Percentiles rank a stretch among this genome's conserved stretches.
Conservation (phyloP, 1,139 yeast species). For the Ogataea hybrid region DNA sequence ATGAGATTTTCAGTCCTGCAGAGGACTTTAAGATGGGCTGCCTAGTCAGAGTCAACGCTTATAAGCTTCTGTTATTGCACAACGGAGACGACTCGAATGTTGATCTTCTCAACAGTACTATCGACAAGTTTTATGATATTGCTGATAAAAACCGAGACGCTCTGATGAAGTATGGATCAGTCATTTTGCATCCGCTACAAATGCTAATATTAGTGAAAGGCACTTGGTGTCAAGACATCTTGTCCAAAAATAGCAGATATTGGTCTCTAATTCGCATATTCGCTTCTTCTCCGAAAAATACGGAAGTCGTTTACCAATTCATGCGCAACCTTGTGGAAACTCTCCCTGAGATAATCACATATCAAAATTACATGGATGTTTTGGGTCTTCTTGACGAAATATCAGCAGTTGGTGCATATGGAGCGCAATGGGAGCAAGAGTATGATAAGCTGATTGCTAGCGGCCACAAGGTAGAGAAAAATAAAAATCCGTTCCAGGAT, state of each 20-base stretch:
- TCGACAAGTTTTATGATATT: conserved; percentile 32
- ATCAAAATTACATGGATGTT: conserved; percentile 57
- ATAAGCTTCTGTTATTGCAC: conserved; percentile 43
- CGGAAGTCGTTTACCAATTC: conserved; percentile 49
- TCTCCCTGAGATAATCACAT: conserved; percentile 40
- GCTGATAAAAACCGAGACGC: conserved; percentile 38
- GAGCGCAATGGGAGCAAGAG: conserved; percentile 73
- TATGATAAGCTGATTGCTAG: conserved; percentile 41
- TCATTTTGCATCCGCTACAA: conserved; percentile 52
- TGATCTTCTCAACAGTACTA: conserved; percentile 27
- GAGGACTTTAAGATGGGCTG: conserved; percentile 21
- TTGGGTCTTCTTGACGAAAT: conserved; percentile 77
- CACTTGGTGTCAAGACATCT: conserved; percentile 42
- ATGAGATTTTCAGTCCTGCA: conserved; percentile 20
- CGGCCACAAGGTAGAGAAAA: conserved; percentile 43
- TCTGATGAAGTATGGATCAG: conserved; percentile 46
- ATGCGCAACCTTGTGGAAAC: conserved; percentile 43
- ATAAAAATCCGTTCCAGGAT: conserved; percentile 47
- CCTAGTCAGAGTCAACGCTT: conserved; percentile 34
- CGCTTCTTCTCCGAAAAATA: conserved; percentile 54
- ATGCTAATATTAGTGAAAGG: conserved; percentile 46
- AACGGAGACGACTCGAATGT: conserved; percentile 29
- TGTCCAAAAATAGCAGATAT: conserved; percentile 49
- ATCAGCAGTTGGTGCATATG: conserved; percentile 79
- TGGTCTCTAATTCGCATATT: conserved; percentile 63